Percentiles rank a stretch among this genome's conserved stretches.
These are phyloP conservation scores for Fusarium nelsonii DNA, from an alignment of 2,329 filamentous ascomycete species.

Conservation along the genomic window DNA sequence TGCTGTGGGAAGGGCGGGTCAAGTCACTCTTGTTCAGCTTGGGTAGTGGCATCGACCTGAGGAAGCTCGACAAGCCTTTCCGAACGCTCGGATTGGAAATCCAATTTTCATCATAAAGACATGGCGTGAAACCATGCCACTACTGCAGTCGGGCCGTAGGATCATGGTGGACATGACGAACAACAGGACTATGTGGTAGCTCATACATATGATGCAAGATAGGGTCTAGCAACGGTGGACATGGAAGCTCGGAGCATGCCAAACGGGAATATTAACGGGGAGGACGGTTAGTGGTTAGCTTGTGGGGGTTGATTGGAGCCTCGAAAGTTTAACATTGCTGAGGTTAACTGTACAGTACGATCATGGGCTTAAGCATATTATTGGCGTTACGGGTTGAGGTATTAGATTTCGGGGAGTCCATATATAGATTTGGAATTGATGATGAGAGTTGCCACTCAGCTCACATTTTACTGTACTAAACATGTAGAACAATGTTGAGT, in stretches of 20 bases:
- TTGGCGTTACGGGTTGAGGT: slow-evolving; percentile 29
- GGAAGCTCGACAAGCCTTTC: slow-evolving; percentile 80
- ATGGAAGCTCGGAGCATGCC: slow-evolving; percentile 10
- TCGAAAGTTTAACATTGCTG: slow-evolving; percentile 11
- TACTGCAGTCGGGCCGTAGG: slow-evolving; percentile 21
- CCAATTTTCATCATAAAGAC: slow-evolving; percentile 80
- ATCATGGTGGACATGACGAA: slow-evolving; percentile 15
- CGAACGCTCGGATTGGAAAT: slow-evolving; percentile 82
- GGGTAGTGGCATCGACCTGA: slow-evolving; percentile 86
- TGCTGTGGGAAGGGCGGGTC: slow-evolving; percentile 92
- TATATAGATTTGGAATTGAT: slow-evolving; percentile 18
- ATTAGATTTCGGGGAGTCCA: slow-evolving; percentile 1
- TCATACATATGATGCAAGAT: slow-evolving; percentile 10
- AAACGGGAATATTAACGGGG: slow-evolving; percentile 17
- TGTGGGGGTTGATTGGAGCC: neutral
- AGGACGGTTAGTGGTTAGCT: slow-evolving; percentile 4
- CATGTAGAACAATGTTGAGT: neutral
- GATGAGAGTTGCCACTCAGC: neutral
- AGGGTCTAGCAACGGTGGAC: slow-evolving; percentile 10
- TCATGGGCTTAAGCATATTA: slow-evolving; percentile 28
- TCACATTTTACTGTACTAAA: neutral
- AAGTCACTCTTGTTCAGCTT: slow-evolving; percentile 94
- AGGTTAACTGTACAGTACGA: slow-evolving; percentile 12
- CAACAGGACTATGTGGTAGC: slow-evolving; percentile 14
- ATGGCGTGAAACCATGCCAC: slow-evolving; percentile 1